These are phyloP conservation scores for Selenicereus undatus DNA, from an alignment of 148 eudicot species.

Conservation along the genomic window DNA sequence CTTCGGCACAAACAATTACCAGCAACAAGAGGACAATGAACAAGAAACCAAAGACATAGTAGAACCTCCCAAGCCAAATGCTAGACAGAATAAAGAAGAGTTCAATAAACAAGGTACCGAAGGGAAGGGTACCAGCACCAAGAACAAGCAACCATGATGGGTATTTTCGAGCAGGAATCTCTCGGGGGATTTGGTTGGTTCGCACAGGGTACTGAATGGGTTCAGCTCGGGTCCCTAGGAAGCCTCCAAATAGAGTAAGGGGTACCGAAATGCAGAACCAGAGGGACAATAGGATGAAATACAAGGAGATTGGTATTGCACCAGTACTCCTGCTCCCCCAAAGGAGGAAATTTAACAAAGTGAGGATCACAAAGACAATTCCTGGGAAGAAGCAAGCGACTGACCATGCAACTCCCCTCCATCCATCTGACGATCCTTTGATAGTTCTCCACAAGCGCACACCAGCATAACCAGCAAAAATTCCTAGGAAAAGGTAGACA, in stretches of 20 bases:
- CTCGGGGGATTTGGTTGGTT: conserved; percentile 61
- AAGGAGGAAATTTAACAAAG: conserved; percentile 46
- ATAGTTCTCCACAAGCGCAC: conserved; percentile 54
- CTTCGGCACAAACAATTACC: conserved; percentile 57
- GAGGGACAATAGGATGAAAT: conserved; percentile 46
- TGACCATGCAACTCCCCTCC: conserved; percentile 61
- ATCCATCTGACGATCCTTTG: conserved; percentile 50
- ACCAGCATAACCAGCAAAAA: conserved; percentile 53
- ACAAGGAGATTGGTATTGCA: conserved; percentile 59
- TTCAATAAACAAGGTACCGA: conserved; percentile 62
- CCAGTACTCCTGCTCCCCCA: conserved; percentile 69
- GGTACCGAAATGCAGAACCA: conserved; percentile 71
- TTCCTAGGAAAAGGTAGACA: conserved; percentile 51
- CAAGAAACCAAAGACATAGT: conserved; percentile 61
- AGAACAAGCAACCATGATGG: conserved; percentile 65
- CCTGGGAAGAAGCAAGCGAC: conserved; percentile 66
- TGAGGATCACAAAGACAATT: conserved; percentile 48
- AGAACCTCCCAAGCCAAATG: conserved; percentile 64
- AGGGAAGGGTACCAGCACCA: conserved; percentile 71
- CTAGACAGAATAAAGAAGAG: conserved; percentile 60
- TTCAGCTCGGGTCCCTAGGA: conserved; percentile 45
- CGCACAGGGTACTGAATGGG: conserved; percentile 49
- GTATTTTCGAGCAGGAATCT: conserved; percentile 55
- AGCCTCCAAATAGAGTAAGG: conserved; percentile 61
- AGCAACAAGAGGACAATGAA: conserved; percentile 49